phyloP scores from a whole-genome alignment of 2,329 filamentous ascomycete genomes.

The Neurospora crassa region DNA sequence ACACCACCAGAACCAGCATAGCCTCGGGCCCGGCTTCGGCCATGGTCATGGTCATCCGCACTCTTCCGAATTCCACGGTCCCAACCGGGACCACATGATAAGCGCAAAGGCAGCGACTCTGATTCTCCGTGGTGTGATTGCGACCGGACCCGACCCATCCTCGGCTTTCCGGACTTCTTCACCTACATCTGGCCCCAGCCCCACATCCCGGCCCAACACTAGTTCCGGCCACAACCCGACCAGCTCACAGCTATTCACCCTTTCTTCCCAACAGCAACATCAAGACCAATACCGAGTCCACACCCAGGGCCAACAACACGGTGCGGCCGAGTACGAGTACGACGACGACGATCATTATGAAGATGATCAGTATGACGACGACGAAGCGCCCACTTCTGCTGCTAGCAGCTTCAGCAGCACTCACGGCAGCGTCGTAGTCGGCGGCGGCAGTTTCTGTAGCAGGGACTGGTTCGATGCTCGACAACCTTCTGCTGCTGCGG shows the following conservation, averaged over 20 bases:
- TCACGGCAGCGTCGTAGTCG: not conserved
- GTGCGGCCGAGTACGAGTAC: not conserved
- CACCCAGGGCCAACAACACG: not conserved
- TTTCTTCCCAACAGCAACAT: not conserved
- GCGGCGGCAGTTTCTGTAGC: not conserved
- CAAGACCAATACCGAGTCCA: not conserved
- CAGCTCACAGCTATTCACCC: not conserved
- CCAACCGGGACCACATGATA: conserved; percentile 6
- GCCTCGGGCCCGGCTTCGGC: not conserved
- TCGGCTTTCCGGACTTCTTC: not conserved
- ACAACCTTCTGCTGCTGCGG: not conserved
- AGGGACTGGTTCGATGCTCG: not conserved
- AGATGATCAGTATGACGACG: not conserved
- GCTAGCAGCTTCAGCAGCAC: not conserved
- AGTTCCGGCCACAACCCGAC: not conserved
- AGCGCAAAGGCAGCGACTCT: conserved; percentile 8
- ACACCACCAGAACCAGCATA: not conserved
- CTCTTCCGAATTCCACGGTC: not conserved
- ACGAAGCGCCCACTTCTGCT: not conserved
- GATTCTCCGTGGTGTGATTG: conserved; percentile 8
- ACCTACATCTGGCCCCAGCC: not conserved
- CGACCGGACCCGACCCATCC: conserved; percentile 1
- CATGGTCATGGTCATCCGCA: not conserved
- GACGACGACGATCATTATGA: not conserved
- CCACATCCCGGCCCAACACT: not conserved